Evolutionary conservation across 352 stramenopile genomes (phyloP), one percentile per base, ranked within the genome.

Genomic region (Phytopythium oedochilum): DNA sequence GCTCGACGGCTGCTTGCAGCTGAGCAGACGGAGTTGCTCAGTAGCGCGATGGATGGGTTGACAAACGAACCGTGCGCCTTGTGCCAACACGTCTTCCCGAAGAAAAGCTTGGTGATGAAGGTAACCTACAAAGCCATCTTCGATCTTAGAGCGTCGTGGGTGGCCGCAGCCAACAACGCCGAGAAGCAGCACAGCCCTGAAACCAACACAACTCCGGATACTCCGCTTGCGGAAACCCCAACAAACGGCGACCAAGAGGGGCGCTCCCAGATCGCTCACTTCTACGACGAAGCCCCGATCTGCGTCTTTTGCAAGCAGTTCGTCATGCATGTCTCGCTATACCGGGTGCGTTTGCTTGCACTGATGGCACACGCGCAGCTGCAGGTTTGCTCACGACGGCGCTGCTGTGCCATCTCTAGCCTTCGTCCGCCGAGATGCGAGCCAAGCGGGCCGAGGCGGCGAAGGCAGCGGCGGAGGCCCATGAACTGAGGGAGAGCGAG

Each of bases 61-160:
- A 84, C 67, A 29, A 85, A 66, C 18, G 77, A 85, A 25, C 57
- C 77, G 3, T 88, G 77, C 47, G 76, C 73, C 14, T 63, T 88
- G 17, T 88, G 77, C 38, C 61, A 74, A 29, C 59, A 83, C 36
- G 60, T 82, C 2, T 88, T 85, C 28, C 60, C 73, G 7, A 88
- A 88, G 62, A 79, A 63, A 31, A 85, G 73, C 40, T 49, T 88
- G 22, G 61, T 61, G 5, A 83, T 76, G 28, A 71, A 72, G 49
- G 77, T 88, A n/a, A 79, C 71, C 0, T 82, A 74, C 60, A 88
- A 88, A 45, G 81, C 73, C 49, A 83, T 88, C n/a, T 62, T 65
- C 26, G 74, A 88, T 52, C 50, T 88, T 25, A 66, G 72, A 3
- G 61, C 64, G 5, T 80, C 62, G 3, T 88, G 77, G 77, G 48